phyloP scores from a whole-genome alignment of 2,329 filamentous ascomycete genomes.

The Aspergillus intermedius region DNA sequence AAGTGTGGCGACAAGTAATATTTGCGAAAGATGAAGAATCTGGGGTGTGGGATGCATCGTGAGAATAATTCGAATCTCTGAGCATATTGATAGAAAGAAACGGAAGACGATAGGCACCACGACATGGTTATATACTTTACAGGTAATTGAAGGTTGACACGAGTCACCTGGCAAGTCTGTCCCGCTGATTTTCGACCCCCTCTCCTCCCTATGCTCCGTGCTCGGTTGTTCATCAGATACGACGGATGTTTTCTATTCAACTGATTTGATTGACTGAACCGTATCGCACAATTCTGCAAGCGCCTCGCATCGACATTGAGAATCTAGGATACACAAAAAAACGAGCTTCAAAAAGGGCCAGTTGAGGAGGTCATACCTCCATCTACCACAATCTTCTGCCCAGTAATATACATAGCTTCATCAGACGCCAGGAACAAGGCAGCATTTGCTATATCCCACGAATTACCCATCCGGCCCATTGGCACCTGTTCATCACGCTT shows the following conservation, averaged over 20 bases:
- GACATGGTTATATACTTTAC: not conserved
- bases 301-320: not conserved
- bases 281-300: not conserved
- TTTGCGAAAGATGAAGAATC: not conserved
- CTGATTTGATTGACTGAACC: not conserved
- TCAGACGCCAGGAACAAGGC: conserved; percentile 25
- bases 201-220: not conserved
- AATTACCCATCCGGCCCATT: conserved; percentile 27
- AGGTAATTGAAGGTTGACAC: not conserved
- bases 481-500: conserved; percentile 20
- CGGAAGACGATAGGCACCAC: not conserved
- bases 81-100: not conserved
- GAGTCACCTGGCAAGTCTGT: not conserved
- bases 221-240: not conserved
- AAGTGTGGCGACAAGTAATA: conserved; percentile 27
- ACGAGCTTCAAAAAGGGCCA: conserved; percentile 1
- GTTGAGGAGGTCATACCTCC: conserved; percentile 27
- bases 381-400: conserved; percentile 31
- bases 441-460: conserved; percentile 29
- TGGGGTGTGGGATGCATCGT: not conserved
- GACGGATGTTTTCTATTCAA: not conserved
- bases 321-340: not conserved
- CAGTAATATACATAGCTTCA: conserved; percentile 28
- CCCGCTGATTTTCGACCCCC: not conserved
- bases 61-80: not conserved